Base-by-base conservation (phyloP, 2,329 filamentous ascomycete genomes). In the Aureobasidium leucospermi region DNA sequence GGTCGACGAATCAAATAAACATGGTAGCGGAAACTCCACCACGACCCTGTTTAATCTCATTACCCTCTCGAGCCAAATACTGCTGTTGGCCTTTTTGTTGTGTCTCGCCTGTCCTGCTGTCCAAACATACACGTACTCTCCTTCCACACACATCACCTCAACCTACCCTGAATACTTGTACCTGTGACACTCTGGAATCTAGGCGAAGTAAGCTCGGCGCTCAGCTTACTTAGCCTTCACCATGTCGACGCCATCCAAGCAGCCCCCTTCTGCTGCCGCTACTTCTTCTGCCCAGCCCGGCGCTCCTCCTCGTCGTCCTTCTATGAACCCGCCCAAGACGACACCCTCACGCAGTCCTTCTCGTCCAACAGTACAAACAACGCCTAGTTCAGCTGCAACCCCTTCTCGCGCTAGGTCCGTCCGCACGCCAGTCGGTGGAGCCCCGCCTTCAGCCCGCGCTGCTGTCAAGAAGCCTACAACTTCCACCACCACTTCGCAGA, bases 391-490 rank as follows among this genome's bases (percentile, higher is more conserved):
- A 48, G 28, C 31, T 16, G 48, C 58, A 38, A 60, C 60, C 49
- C 47, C 58, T 39, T 58, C 62, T 19, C 62, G 62, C 52, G 85
- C 81, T 48, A 82, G 86, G 63, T 90, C 89, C 13, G 77, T 84
- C 62, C 84, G 88, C 67, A 69, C 64, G 32, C 55, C 55, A 6
- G 55, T 41, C 29, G 31, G 28, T 15, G 81, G 80, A 58, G 82
- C 81, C n/a, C 83, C 86, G 34, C 82, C 90, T 23, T 90, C 89
- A 62, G 88, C 88, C 62, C 85, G 89, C 67, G 86, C 86, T 57
- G 85, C 87, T 58, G 84, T 84, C 57, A 79, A 84, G 65, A 83
- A 87, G 65, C 81, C 79, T 8, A 49, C 57, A 13, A 42, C 60
- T 58, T 48, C 59, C 28, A 61, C 61, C 32, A 51, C 53, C 46